phyloP scores from a whole-genome alignment of 2,329 filamentous ascomycete species.

The Aschersonia sp. region DNA sequence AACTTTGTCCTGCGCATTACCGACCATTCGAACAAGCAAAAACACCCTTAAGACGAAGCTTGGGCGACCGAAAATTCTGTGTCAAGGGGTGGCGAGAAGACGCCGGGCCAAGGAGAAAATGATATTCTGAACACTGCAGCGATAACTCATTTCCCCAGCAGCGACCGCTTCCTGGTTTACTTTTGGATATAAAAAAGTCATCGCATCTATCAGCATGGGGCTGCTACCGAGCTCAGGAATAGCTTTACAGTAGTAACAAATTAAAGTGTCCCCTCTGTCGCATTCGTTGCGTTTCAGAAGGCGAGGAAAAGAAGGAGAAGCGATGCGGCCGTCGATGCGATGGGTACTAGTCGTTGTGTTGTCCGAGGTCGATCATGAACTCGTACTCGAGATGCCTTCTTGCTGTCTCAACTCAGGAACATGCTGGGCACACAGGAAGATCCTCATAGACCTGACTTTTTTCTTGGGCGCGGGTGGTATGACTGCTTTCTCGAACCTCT shows the following conservation, averaged over 20 bases:
- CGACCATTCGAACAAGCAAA: constrained; percentile 24
- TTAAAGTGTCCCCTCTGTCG: no score
- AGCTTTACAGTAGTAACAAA: no score
- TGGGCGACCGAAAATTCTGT: not conserved
- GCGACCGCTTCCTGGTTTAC: no score
- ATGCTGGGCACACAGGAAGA: constrained; percentile 40
- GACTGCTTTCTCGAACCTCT: constrained; percentile 39
- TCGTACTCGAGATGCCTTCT: constrained; percentile 24
- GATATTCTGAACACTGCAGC: not conserved
- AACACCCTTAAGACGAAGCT: constrained; percentile 7
- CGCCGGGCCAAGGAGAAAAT: not conserved
- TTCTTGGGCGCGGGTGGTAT: constrained; percentile 28
- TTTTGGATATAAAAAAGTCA: no score
- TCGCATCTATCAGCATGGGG: no score
- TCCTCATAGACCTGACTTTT: constrained; percentile 38
- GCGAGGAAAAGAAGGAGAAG: no score
- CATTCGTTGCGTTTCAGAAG: no score
- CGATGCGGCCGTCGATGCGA: no score
- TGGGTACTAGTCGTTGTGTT: no score
- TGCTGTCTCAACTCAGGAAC: constrained; percentile 40
- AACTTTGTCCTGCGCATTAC: constrained; percentile 79
- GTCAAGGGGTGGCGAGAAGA: not conserved
- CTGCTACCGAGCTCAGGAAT: no score
- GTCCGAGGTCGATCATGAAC: not conserved
- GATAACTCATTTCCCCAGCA: no score